These are phyloP conservation scores for Stagonosporopsis rhizophila DNA, from an alignment of 2,329 filamentous ascomycete species.

Conservation along the genomic window DNA sequence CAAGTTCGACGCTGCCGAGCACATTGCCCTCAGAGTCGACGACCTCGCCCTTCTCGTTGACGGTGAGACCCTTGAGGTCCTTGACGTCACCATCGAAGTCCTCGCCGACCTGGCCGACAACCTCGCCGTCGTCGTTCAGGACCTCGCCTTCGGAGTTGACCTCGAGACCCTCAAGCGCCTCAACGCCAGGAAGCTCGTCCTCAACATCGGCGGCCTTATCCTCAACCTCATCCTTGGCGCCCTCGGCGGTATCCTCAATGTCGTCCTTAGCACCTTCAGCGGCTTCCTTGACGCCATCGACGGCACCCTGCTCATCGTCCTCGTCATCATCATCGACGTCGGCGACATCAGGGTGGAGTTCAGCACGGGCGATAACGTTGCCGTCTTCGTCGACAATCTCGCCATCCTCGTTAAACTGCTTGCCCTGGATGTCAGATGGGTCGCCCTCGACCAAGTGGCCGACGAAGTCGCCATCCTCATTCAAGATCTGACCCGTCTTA, in stretches of 20 bases:
- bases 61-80: constrained; percentile 57
- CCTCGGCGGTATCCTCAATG: constrained; percentile 26
- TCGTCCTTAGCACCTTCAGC: constrained; percentile 19
- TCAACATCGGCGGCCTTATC: constrained; percentile 52
- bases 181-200: constrained; percentile 59
- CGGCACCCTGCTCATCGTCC: constrained; percentile 36
- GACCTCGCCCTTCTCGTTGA: constrained; percentile 60
- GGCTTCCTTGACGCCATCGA: constrained; percentile 32
- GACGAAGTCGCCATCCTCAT: constrained; percentile 59
- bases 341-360: constrained; percentile 56
- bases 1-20: constrained; percentile 59
- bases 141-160: constrained; percentile 59
- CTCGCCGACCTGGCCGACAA: constrained; percentile 56
- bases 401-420: constrained; percentile 60
- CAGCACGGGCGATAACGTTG: constrained; percentile 60
- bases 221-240: constrained; percentile 40
- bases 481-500: constrained; percentile 56
- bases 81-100: constrained; percentile 53
- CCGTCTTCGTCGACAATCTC: constrained; percentile 64
- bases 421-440: constrained; percentile 56
- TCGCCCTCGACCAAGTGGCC: constrained; percentile 58
- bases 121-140: constrained; percentile 57
- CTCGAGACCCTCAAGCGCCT: constrained; percentile 59
- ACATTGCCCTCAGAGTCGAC: constrained; percentile 60
- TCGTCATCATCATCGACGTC: constrained; percentile 48